phyloP scores from a whole-genome alignment of 306 rosid genomes.

The Quillaja saponaria region DNA sequence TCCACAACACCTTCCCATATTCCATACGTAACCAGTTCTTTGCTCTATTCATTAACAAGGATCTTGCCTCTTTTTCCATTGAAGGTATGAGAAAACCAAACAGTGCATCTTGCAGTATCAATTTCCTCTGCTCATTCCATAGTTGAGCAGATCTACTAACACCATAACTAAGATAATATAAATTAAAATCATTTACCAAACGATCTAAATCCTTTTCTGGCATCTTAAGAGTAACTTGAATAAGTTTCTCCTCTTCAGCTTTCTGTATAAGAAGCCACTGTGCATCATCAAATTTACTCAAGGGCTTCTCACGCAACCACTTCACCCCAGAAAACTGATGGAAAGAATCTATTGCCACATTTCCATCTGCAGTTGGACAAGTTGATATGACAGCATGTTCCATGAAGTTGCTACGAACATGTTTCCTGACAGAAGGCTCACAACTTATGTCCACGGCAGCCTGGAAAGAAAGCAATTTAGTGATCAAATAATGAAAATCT shows the following conservation, averaged over 20 bases:
- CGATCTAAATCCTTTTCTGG: conserved; percentile 72
- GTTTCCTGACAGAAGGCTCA: conserved; percentile 91
- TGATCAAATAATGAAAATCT: conserved; percentile 17
- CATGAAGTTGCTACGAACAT: conserved; percentile 84
- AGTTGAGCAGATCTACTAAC: conserved; percentile 96
- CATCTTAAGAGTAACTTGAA: conserved; percentile 84
- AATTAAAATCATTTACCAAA: conserved; percentile 78
- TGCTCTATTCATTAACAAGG: conserved; percentile 68
- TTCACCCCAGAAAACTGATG: conserved; percentile 86
- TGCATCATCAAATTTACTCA: conserved; percentile 78
- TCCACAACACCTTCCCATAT: conserved; percentile 88
- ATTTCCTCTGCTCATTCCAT: conserved; percentile 97
- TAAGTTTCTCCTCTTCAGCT: conserved; percentile 94
- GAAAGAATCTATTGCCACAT: conserved; percentile 72
- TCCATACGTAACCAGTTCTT: conserved; percentile 81
- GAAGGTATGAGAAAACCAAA: conserved; percentile 83
- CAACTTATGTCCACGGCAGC: conserved; percentile 98
- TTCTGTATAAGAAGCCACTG: conserved; percentile 98
- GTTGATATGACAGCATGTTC: conserved; percentile 86
- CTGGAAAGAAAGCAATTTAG: conserved; percentile 46
- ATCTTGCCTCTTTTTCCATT: conserved; percentile 94
- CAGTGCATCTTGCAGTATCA: conserved; percentile 84
- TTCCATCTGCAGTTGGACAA: conserved; percentile 80
- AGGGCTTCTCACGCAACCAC: conserved; percentile 92
- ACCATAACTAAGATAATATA: conserved; percentile 89